Evolutionary conservation across 1,284 basidiomycete genomes (phyloP), one percentile per base, ranked within the genome.

Genomic region (Papiliotrema terrestris): DNA sequence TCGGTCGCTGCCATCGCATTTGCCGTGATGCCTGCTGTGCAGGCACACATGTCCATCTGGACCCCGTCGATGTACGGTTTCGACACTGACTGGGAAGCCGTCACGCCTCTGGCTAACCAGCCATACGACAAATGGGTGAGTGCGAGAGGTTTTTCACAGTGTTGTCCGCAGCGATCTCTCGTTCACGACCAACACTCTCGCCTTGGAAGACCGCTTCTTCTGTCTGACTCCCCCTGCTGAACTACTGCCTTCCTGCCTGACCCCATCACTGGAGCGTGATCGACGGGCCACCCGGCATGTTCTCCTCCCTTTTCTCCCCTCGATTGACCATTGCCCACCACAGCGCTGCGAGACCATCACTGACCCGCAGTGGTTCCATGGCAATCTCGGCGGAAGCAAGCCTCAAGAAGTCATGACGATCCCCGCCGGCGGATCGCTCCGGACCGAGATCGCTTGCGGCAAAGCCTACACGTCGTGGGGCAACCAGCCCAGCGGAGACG

Each of bases 51-150:
- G 58, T 25, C 36, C 5, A 38, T 60, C n/a, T 60, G 55, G 55
- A 32, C 49, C 29, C 55, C 55, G 2, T 50, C 45, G 1, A 44
- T 44, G 42, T 58, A 57, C 39, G 50, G 56, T 22, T 57, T 57
- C 45, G 43, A 49, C 45, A 25, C 46, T 11, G 51, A 41, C 9
- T 52, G 46, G 23, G 50, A 55, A 22, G 38, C 49, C 15, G 52
- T 55, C 23, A 45, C 32, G 4, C 59, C 59, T 9, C 47, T 60
- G n/a, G 52, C 59, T 32, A 47, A 47, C 20, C 50, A 50, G 38
- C 35, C 56, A 11, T 60, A 57, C 42, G 32, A 57, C 29, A 35
- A 60, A 46, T 60, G 59, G 58, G 58, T 60, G 39, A 53, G 58
- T 54, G 20, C 23, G 2, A 5, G 25, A 11, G 5, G 29, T 5